A percentile compares a stretch with the other conserved stretches of the same genome.
Evolutionary conservation across 371 early-diverging fungal genomes (phyloP).

Genomic region (Quaeritorhiza haematococci): DNA sequence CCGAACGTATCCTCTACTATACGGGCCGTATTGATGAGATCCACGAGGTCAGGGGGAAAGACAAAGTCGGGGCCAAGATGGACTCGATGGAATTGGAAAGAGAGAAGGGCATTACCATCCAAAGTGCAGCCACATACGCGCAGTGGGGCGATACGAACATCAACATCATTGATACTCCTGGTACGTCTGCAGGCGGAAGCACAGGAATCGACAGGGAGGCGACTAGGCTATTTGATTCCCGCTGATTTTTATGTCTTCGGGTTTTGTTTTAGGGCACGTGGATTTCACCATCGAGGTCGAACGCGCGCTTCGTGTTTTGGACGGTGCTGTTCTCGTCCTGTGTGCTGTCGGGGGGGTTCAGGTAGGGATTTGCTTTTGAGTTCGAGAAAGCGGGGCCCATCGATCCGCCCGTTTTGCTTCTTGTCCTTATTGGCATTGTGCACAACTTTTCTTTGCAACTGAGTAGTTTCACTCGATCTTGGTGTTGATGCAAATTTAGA

Average conservation of each 20-base stretch:
- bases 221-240: too few species aligned
- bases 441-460: too few species aligned
- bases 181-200: too few species aligned
- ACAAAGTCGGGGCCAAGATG: slow-evolving; percentile 97
- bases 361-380: slow-evolving; percentile 85
- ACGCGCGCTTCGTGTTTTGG: slow-evolving; percentile 87
- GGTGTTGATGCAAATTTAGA: too few species aligned
- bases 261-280: slow-evolving; percentile 62
- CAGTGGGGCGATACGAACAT: slow-evolving; percentile 77
- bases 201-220: too few species aligned
- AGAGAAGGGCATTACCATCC: slow-evolving; percentile 94
- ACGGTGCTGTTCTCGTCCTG: slow-evolving; percentile 88
- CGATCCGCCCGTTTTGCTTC: too few species aligned
- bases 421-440: slow-evolving; percentile 77
- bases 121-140: slow-evolving; percentile 91
- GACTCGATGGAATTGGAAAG: slow-evolving; percentile 98
- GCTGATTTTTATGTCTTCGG: neutral
- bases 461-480: neutral
- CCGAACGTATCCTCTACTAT: slow-evolving; percentile 94
- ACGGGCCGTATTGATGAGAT: slow-evolving; percentile 94
- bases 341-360: slow-evolving; percentile 95
- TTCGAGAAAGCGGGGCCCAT: too few species aligned
- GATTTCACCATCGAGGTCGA: slow-evolving; percentile 97
- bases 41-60: slow-evolving; percentile 95
- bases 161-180: slow-evolving; percentile 95